Conservation (phyloP, 2,329 filamentous ascomycete genomes). For the Aspergillus sp. region DNA sequence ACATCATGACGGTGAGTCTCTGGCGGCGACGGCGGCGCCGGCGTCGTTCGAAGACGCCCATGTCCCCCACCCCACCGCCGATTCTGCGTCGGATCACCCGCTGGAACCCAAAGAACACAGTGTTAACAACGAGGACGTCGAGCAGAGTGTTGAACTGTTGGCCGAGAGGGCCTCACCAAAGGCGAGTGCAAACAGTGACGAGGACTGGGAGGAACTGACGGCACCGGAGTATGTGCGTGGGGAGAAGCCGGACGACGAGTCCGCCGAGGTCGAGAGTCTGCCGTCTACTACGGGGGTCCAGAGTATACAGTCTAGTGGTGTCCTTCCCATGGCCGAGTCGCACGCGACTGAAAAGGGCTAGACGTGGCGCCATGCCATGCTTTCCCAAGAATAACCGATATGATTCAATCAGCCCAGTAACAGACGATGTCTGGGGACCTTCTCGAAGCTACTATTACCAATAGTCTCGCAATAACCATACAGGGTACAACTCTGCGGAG, state of each 20-base stretch:
- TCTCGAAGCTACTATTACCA: too few relatives aligned
- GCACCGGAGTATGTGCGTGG: conserved; percentile 23
- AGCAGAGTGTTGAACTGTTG: conserved; percentile 2
- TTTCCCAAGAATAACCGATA: too few relatives aligned
- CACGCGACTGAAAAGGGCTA: conserved; percentile 16
- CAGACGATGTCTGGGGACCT: too few relatives aligned
- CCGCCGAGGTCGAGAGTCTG: conserved; percentile 30
- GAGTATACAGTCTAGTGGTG: conserved; percentile 35
- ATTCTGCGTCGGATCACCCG: conserved; percentile 45
- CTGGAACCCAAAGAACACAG: conserved; percentile 51
- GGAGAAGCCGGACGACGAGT: conserved; percentile 33
- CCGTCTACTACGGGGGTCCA: conserved; percentile 32
- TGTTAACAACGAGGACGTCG: conserved; percentile 19
- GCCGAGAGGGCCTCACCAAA: conserved; percentile 9
- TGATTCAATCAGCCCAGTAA: too few relatives aligned
- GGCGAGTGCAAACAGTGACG: conserved; percentile 17
- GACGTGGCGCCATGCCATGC: background rate
- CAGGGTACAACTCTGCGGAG: too few relatives aligned
- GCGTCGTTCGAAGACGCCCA: conserved; percentile 24
- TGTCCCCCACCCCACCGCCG: conserved; percentile 41
- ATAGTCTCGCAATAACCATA: too few relatives aligned
- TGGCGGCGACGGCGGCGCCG: conserved; percentile 17
- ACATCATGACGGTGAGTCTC: conserved; percentile 26
- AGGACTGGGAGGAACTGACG: conserved; percentile 42
- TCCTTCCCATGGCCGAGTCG: conserved; percentile 25